phyloP scores from a whole-genome alignment of 306 rosid species.

The Erythrophleum fordii region DNA sequence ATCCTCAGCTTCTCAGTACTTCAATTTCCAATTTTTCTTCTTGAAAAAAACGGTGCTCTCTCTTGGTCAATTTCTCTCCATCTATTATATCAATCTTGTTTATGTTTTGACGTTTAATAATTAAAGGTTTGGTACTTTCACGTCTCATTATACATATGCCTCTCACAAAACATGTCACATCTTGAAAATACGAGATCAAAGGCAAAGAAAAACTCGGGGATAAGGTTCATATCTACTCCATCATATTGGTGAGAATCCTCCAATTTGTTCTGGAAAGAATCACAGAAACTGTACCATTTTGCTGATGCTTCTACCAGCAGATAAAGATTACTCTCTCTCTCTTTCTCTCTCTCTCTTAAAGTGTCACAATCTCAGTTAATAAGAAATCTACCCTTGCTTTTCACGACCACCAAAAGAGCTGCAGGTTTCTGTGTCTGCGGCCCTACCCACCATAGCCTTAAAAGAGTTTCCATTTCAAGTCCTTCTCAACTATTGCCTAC shows the following conservation, averaged over 20 bases:
- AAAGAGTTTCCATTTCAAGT: conserved; percentile 2
- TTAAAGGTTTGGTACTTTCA: neutral
- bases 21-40: neutral
- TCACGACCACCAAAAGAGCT: neutral
- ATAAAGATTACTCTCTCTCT: neutral
- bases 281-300: conserved; percentile 16
- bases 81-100: neutral
- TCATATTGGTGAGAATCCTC: conserved; percentile 14
- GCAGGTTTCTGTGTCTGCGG: conserved; percentile 31
- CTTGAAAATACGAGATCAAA: neutral
- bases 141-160: neutral
- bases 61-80: neutral
- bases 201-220: neutral
- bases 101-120: neutral
- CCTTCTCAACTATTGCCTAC: conserved; percentile 33
- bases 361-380: conserved; percentile 3
- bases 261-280: neutral
- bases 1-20: neutral
- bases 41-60: neutral
- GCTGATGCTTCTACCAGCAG: conserved; percentile 14
- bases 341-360: neutral
- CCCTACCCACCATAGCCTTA: neutral
- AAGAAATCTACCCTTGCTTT: conserved; percentile 2
- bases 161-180: conserved; percentile 28
- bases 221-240: neutral